Conservation (phyloP, 441 rosid genomes). For the Populus tomentosa region DNA sequence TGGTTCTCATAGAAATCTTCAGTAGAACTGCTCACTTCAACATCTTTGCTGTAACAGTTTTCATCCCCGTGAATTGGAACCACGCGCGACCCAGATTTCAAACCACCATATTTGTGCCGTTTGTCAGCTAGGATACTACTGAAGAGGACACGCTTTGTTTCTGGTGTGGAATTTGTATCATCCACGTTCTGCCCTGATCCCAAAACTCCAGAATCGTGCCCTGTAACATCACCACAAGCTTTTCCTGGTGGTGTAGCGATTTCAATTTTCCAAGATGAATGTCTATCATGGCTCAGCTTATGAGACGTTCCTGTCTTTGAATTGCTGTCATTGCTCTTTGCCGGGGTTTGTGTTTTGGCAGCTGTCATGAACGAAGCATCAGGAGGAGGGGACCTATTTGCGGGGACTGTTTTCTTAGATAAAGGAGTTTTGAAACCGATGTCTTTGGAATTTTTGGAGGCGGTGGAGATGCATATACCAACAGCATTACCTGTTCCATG, state of each 20-base stretch:
- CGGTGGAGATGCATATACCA: slow-evolving; percentile 41
- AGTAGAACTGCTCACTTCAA: slow-evolving; percentile 17
- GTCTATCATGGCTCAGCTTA: slow-evolving; percentile 41
- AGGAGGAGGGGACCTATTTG: slow-evolving; percentile 58
- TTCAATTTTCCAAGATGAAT: slow-evolving; percentile 33
- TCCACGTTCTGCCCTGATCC: slow-evolving; percentile 28
- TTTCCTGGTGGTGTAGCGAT: slow-evolving; percentile 33
- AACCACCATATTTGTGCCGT: slow-evolving; percentile 40
- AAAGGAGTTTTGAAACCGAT: too few species aligned
- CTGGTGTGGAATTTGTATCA: slow-evolving; percentile 29
- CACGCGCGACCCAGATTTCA: slow-evolving; percentile 64
- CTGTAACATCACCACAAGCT: slow-evolving; percentile 29
- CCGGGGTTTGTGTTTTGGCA: slow-evolving; percentile 53
- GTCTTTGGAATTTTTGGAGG: slow-evolving; percentile 40
- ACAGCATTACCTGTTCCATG: slow-evolving; percentile 45
- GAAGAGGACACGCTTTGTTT: slow-evolving; percentile 52
- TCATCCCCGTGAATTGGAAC: slow-evolving; percentile 53
- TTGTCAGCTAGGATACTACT: slow-evolving; percentile 35
- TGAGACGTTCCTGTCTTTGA: slow-evolving; percentile 23
- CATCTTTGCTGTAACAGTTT: slow-evolving; percentile 27
- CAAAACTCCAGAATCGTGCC: slow-evolving; percentile 21
- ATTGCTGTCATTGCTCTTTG: slow-evolving; percentile 42
- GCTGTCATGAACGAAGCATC: slow-evolving; percentile 44
- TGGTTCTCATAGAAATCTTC: slow-evolving; percentile 45
- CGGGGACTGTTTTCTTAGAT: slow-evolving; percentile 33